These are phyloP conservation scores for Zasmidium angulare DNA, from an alignment of 2,329 filamentous ascomycete genomes.

Conservation along the genomic window DNA sequence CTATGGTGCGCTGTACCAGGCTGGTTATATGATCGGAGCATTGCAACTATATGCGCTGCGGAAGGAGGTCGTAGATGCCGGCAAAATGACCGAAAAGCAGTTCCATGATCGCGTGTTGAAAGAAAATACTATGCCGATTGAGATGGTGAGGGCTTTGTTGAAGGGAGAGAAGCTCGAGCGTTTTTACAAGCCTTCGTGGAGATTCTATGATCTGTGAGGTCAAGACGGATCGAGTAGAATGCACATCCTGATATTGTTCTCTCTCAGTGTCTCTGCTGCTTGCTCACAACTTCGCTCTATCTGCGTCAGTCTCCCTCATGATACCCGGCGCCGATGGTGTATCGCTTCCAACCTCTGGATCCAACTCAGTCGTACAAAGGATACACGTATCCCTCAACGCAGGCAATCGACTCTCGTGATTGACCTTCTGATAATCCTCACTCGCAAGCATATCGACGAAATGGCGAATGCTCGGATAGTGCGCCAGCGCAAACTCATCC, in stretches of 20 bases:
- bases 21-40: slow-evolving; percentile 60
- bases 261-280: too few species aligned
- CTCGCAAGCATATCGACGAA: slow-evolving; percentile 62
- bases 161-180: slow-evolving; percentile 40
- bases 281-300: slow-evolving; percentile 20
- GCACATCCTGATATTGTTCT: too few species aligned
- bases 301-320: slow-evolving; percentile 1
- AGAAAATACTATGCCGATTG: slow-evolving; percentile 56
- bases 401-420: slow-evolving; percentile 53
- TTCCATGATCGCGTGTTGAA: slow-evolving; percentile 57
- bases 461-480: slow-evolving; percentile 63
- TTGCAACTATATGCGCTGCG: slow-evolving; percentile 56
- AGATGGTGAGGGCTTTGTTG: slow-evolving; percentile 53
- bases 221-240: too few species aligned
- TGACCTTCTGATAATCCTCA: slow-evolving; percentile 60
- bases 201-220: slow-evolving; percentile 14
- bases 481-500: slow-evolving; percentile 65
- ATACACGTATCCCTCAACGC: slow-evolving; percentile 39
- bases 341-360: slow-evolving; percentile 21
- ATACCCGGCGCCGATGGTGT: not conserved
- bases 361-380: slow-evolving; percentile 38
- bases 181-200: slow-evolving; percentile 11
- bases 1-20: slow-evolving; percentile 60
- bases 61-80: slow-evolving; percentile 47
- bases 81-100: slow-evolving; percentile 49